Evolutionary conservation across 2,329 filamentous ascomycete genomes (phyloP).

Genomic region (Fusarium incarnatum): DNA sequence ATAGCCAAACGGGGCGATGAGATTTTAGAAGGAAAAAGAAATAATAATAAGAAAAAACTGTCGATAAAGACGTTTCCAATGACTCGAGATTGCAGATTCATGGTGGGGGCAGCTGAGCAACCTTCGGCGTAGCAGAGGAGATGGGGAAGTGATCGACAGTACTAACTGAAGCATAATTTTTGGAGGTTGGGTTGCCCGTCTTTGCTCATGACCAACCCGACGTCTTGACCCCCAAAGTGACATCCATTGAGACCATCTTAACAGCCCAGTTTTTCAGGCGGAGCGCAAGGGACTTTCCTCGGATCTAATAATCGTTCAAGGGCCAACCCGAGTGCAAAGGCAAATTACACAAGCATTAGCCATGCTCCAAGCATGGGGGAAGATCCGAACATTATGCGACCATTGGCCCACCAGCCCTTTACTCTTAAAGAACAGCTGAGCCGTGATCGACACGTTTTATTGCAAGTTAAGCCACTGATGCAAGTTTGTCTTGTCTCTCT

Average conservation of each 20-base stretch:
- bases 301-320: background rate
- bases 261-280: background rate
- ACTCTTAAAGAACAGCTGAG: slow-evolving; percentile 4
- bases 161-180: slow-evolving; percentile 5
- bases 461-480: background rate
- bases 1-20: background rate
- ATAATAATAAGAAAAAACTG: background rate
- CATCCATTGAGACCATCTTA: too few relatives aligned
- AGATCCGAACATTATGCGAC: slow-evolving; percentile 2
- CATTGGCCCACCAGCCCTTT: background rate
- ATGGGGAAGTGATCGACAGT: slow-evolving; percentile 20
- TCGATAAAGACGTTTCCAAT: background rate
- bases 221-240: background rate
- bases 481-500: background rate
- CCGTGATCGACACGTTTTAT: slow-evolving; percentile 3
- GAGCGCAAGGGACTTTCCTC: background rate
- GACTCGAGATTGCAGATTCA: slow-evolving; percentile 13
- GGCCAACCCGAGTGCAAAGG: background rate
- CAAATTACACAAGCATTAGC: slow-evolving; percentile 1
- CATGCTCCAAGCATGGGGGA: background rate
- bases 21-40: background rate
- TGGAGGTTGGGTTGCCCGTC: background rate
- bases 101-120: slow-evolving; percentile 26
- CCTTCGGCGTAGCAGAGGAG: background rate
- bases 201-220: background rate